A percentile compares a stretch with the other conserved stretches of the same genome.
phyloP scores from a whole-genome alignment of 257 asterid genomes.

The Cinchona pubescens region DNA sequence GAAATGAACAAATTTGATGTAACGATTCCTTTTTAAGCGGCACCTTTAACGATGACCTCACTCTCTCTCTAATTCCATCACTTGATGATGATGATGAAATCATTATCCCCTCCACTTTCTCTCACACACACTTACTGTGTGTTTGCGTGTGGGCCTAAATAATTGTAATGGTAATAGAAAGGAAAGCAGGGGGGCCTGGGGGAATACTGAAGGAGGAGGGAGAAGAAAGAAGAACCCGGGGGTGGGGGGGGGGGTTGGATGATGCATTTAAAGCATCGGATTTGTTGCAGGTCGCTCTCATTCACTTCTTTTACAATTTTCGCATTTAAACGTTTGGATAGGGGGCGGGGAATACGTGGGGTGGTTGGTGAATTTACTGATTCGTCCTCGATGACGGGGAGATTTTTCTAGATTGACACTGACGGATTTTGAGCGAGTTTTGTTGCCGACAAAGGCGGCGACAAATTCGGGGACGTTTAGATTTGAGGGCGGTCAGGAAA shows the following conservation, averaged over 20 bases:
- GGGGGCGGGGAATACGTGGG: not conserved
- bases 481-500: too few species aligned
- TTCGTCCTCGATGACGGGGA: too few species aligned
- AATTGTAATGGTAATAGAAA: not conserved
- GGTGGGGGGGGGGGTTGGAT: too few species aligned
- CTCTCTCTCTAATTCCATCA: not conserved
- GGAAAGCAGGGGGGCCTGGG: too few species aligned
- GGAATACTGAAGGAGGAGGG: too few species aligned
- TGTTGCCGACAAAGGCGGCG: too few species aligned
- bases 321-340: constrained; percentile 38
- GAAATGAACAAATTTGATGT: constrained; percentile 2
- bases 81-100: not conserved
- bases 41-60: constrained; percentile 23
- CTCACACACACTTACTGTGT: not conserved
- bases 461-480: too few species aligned
- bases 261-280: constrained; percentile 4
- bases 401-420: too few species aligned
- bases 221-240: too few species aligned
- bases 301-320: not conserved
- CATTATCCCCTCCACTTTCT: not conserved
- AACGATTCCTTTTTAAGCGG: constrained; percentile 24
- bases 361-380: too few species aligned
- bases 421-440: too few species aligned
- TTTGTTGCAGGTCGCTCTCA: constrained; percentile 32
- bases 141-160: not conserved